A percentile compares a stretch with the other conserved stretches of the same genome.
Evolutionary conservation across 2,329 filamentous ascomycete species (phyloP).

Genomic region (Didymellaceae sp.): DNA sequence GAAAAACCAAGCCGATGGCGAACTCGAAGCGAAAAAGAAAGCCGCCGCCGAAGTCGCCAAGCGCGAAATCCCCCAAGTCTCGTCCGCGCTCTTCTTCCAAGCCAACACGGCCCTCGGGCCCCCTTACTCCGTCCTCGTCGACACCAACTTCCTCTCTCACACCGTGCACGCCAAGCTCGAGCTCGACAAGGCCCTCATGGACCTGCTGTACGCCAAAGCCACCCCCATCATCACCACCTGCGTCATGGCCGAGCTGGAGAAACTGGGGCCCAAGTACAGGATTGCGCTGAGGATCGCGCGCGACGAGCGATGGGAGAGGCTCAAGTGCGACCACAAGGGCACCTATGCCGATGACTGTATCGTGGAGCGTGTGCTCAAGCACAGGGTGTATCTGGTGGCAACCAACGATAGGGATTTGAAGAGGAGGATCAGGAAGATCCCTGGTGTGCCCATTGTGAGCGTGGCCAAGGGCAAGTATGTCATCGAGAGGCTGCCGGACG

Average conservation of each 20-base stretch:
- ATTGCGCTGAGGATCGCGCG: conserved; percentile 85
- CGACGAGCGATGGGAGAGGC: conserved; percentile 85
- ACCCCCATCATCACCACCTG: conserved; percentile 81
- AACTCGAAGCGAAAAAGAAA: conserved; percentile 63
- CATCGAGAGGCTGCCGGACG: conserved; percentile 88
- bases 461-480: conserved; percentile 90
- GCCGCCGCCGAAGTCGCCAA: conserved; percentile 68
- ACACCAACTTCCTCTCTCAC: conserved; percentile 60
- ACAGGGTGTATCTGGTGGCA: conserved; percentile 55
- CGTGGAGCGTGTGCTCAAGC: conserved; percentile 52
- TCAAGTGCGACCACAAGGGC: conserved; percentile 90
- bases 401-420: conserved; percentile 68
- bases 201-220: conserved; percentile 89
- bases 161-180: conserved; percentile 91
- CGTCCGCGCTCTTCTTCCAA: conserved; percentile 61
- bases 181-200: conserved; percentile 88
- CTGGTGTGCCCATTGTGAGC: conserved; percentile 77
- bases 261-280: conserved; percentile 83
- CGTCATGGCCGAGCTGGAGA: conserved; percentile 85
- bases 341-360: conserved; percentile 78
- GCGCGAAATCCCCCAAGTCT: conserved; percentile 80
- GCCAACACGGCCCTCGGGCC: conserved; percentile 82
- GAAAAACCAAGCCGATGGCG: conserved; percentile 75
- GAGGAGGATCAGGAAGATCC: conserved; percentile 81
- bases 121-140: conserved; percentile 73